Conservation (phyloP, 345 rosid genomes). For the Rhizophora mangle region DNA sequence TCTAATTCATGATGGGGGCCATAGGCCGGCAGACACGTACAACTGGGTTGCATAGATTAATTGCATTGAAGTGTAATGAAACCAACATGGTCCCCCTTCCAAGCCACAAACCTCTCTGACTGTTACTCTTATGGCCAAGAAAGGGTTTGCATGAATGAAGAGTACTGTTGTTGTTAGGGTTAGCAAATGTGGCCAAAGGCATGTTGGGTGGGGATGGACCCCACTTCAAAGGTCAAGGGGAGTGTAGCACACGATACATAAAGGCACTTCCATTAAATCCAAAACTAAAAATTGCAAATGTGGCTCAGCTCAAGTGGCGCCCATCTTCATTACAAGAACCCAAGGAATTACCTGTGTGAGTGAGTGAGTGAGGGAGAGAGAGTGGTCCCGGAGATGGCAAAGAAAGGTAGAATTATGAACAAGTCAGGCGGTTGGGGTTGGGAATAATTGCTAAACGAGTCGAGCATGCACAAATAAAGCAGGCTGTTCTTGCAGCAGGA, state of each 20-base stretch:
- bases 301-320: conserved; percentile 13
- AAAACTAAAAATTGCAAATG: conserved; percentile 14
- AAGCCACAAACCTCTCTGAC: conserved; percentile 34
- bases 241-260: conserved; percentile 24
- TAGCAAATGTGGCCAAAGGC: conserved; percentile 16
- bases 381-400: conserved; percentile 32
- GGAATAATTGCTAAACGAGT: conserved; percentile 39
- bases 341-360: conserved; percentile 16
- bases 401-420: conserved; percentile 37
- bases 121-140: conserved; percentile 48
- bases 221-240: conserved; percentile 27
- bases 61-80: conserved; percentile 33
- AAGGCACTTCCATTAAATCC: conserved; percentile 41
- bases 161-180: conserved; percentile 17
- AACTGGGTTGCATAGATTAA: conserved; percentile 24
- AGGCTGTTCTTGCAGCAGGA: conserved; percentile 20
- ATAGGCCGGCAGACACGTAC: neutral
- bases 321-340: conserved; percentile 17
- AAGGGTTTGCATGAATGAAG: conserved; percentile 27
- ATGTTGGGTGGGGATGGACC: conserved; percentile 23
- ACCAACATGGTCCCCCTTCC: conserved; percentile 35
- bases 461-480: conserved; percentile 37
- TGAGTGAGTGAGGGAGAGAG: conserved; percentile 22
- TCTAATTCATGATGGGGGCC: neutral
- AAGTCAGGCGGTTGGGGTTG: conserved; percentile 30